Base-by-base conservation (phyloP, 1,284 basidiomycete genomes). In the Irpex rosettiformis region DNA sequence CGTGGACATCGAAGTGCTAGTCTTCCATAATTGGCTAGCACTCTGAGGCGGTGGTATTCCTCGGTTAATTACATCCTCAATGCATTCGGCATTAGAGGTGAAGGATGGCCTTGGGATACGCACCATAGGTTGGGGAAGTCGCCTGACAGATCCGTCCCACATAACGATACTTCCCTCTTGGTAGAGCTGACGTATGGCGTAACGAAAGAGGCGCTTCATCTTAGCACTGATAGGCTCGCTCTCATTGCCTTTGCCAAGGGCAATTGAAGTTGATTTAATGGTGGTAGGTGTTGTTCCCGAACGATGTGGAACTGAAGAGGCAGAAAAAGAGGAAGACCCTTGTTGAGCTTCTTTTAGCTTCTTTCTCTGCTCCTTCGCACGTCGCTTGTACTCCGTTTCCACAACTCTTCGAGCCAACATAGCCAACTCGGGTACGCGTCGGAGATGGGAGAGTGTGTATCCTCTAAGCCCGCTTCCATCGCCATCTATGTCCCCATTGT, bases 381-480 rank as follows among this genome's bases (percentile, higher is more conserved):
- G 76, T 28, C 81, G 76, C 62, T 78, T 82, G 5, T 72, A 71
- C 57, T 88, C 85, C 2, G 84, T 80, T 58, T 79, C 72, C 11
- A 87, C 84, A 1, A 89, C 82, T 10, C 83, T 76, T 16, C 74
- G 73, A 1, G 88, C 86, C 56, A 91, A 77, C 11, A 82, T 73
- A 0, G 79, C 74, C 3, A 91, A 75, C 62, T 88, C 86, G 4
- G 89, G 87, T 0, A 91, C 85, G 43, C 89, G 85, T 6, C 88
- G 82, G 1, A 91, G 77, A 65, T 89, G 84, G 0, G 88, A 89
- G 4, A 91, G 69, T 0, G 88, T 86, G 65, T 87, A 89, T 1
- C 87, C 86, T 48, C 74, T 68, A 52, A 71, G 67, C 6, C 33
- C 45, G 30, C 4, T 21, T 40, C n/a, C 33, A 11, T 40, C 33